Base-by-base conservation (phyloP, 2,329 filamentous ascomycete genomes). In the Talaromyces rugulosus region DNA sequence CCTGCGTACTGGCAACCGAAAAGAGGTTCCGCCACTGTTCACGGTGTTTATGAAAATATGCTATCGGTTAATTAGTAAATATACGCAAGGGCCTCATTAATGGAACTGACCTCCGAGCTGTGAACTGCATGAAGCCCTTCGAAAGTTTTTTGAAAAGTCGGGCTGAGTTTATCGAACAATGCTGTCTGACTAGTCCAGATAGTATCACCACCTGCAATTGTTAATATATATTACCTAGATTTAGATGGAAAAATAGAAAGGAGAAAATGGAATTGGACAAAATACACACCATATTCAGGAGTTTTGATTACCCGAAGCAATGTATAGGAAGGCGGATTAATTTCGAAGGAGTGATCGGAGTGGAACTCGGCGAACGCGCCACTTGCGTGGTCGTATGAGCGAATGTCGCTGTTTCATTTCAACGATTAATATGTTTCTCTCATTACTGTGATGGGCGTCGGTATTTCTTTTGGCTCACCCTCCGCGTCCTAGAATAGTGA, bases 401-500 rank as follows among this genome's bases (percentile, higher is more conserved):
- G 58, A 44, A 59, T 54, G 12, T 59, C 58, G 2, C 58, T 59
- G 27, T 34, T 5, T 23, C 33, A 18, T n/a, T 28, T 5, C 9
- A 23, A 18, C 6, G 14, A 30, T 14, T 52, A 52, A 14, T 14
- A 30, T 28, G 23, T 16, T 18, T 30, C 4, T 28, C 11, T 7
- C 4, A 30, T 1, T 1, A 30, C 9, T 23, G 23, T 23, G 18
- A 14, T 11, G 5, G 9, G 16, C 16, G 6, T 8, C 1, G 18
- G 1, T 2, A 16, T 8, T 14, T 30, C 27, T 31, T 34, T 3
- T 18, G 12, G 11, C 44, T 59, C 11, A 59, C 58, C 58, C 58
- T 59, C 58, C 58, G 4, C 58, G 58, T 5, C 58, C 58, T 53
- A 59, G 14, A 54, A 59, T 59, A 23, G 58, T 59, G 6, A 54